Base-by-base conservation (phyloP, 179 eudicot species). In the Sideroxylon spinosum region DNA sequence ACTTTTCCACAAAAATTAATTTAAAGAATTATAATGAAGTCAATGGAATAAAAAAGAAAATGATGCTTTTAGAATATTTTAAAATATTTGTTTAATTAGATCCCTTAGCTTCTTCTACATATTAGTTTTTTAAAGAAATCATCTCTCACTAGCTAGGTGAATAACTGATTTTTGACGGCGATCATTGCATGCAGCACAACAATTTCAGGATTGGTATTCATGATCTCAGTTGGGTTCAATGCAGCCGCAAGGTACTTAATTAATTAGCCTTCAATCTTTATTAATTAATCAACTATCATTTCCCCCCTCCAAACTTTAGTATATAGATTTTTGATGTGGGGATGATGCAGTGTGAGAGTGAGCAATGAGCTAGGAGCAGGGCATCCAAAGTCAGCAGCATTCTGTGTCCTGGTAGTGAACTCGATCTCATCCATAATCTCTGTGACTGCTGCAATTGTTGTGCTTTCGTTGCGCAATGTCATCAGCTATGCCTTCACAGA, bases 361-460 rank as follows among this genome's bases (percentile, higher is more conserved):
- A 81, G 89, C 85, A 88, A 86, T 69, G 91, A 86, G 76, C 77
- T 86, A 9, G 86, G 86, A 52, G 86, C 83, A 9, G 79, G 86
- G 37, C 81, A 84, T 70, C 83, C 86, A 32, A 80, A 74, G 52
- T 66, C 83, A 9, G 83, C 78, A 13, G 73, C 81, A 16, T 84
- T 80, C 53, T 77, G 83, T 14, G 83, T 83, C 2, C 16, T 73
- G 2, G 65, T 80, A 2, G 83, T 80, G 55, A 83, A 25, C 28
- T 23, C 37, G 2, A 11, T 75, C 63, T 77, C 81, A 7, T 77
- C 77, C 12, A 20, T 77, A 50, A 60, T 77, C 46, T 66, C 80
- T 16, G 17, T 68, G 9, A 37, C 77, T 0, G 64, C 37, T 7
- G 81, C 83, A 0, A 62, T 80, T 12, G 9, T 25, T 3, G 72